A percentile compares a stretch with the other conserved stretches of the same genome.
Conservation (phyloP, 2,329 filamentous ascomycete genomes). For the Xylariales sp. region DNA sequence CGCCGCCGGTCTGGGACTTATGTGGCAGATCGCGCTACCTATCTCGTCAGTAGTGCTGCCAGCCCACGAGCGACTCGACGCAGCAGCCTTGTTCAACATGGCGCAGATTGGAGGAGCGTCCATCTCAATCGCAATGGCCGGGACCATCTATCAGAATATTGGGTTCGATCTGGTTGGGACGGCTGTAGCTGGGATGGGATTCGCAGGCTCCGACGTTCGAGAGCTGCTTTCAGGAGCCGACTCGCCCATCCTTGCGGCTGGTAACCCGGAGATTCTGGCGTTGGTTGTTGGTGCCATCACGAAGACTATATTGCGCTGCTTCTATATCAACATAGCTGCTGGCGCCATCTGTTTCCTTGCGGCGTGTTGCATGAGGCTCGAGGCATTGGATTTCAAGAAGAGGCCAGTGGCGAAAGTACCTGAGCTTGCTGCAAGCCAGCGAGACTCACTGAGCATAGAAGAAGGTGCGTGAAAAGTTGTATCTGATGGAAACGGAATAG, state of each 20-base stretch:
- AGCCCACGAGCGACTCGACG: constrained; percentile 24
- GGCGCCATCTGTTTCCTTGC: constrained; percentile 22
- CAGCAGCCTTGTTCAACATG: constrained; percentile 29
- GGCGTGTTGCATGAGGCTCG: constrained; percentile 23
- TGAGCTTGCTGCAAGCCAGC: neutral
- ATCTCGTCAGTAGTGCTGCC: constrained; percentile 23
- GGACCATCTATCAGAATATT: constrained; percentile 27
- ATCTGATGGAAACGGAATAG: too few relatives aligned
- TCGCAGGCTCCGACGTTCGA: constrained; percentile 20
- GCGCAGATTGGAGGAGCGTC: constrained; percentile 27
- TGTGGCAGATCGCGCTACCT: constrained; percentile 26
- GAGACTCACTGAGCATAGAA: neutral
- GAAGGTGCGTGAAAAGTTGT: too few relatives aligned
- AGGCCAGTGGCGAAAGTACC: neutral
- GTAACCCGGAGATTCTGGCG: constrained; percentile 13
- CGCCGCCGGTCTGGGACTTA: constrained; percentile 27
- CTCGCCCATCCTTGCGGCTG: constrained; percentile 18
- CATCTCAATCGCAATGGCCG: constrained; percentile 22
- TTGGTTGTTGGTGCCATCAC: constrained; percentile 21
- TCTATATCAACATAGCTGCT: constrained; percentile 21
- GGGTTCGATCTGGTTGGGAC: constrained; percentile 20
- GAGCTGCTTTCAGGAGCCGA: constrained; percentile 23
- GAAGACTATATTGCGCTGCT: constrained; percentile 20
- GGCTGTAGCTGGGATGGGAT: constrained; percentile 14
- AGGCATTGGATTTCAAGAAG: constrained; percentile 21